Base-by-base conservation (phyloP, 2,329 filamentous ascomycete genomes). In the Aspergillus sp. region DNA sequence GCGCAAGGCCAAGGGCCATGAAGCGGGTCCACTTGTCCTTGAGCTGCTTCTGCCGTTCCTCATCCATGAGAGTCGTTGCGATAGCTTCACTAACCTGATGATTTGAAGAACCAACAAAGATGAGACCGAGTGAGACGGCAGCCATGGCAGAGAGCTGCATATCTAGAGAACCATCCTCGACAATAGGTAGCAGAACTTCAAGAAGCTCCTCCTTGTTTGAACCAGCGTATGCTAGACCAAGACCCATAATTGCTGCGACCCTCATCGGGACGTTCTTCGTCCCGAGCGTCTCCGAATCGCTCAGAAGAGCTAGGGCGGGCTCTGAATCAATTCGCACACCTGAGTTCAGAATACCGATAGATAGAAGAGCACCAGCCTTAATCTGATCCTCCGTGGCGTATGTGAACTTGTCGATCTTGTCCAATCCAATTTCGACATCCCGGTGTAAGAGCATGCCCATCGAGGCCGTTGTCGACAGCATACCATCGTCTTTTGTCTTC, bases 11-110 rank as follows among this genome's bases (percentile, higher is more conserved):
- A 47, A 99, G 89, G 22, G 92, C 93, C 82, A 99, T 90, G 81
- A 99, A 99, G 19, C 95, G 89, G 34, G 93, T 95, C 95, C 95
- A 99, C 80, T 98, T 99, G 80, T 98, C 92, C 69, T 96, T 97
- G 63, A 99, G 83, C 76, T 97, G 93, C 72, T 87, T 89, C 79
- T 91, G 90, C 60, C 93, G 88, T 63, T 98, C 94, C 61, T 98
- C 94, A 68, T 99, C 95, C 78, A 99, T 87, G 69, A 99, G 84
- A 0, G 94, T 96, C 59, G 91, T 92, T 57, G 98, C 89, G 69
- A 99, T 95, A 9, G 93, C 90, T 79, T 96, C 92, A 67, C 91
- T 95, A 63, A 98, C 90, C 69, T 97, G 92, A 41, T 93, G 87
- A 72, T 98, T 90, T 4, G 92, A 93, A 8, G 94, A 96, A 51